Evolutionary conservation across 495 filamentous ascomycete genomes (phyloP).

Genomic region (Penicillium malachiteum): DNA sequence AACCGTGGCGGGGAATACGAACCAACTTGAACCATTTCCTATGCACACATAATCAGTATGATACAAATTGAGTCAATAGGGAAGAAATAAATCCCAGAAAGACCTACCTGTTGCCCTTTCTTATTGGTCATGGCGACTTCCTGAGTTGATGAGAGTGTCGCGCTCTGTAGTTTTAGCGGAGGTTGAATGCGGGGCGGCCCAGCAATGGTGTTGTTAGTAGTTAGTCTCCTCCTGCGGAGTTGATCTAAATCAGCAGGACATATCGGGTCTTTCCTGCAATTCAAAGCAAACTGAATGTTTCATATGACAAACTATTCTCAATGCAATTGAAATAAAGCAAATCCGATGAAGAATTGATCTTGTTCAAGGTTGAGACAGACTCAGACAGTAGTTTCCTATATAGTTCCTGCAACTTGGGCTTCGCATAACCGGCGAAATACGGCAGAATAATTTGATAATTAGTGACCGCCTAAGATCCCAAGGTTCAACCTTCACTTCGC

Average conservation of each 20-base stretch:
- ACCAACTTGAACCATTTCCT: constrained; percentile 99
- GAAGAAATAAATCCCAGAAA: background rate
- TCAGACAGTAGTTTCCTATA: too few relatives aligned
- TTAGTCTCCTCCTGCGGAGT: constrained; percentile 14
- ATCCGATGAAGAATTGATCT: background rate
- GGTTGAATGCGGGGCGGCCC: constrained; percentile 27
- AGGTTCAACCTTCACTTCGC: constrained; percentile 6
- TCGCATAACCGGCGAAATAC: background rate
- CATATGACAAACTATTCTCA: too few relatives aligned
- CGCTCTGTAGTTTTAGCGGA: constrained; percentile 3
- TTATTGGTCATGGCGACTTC: constrained; percentile 51
- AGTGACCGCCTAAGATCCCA: constrained; percentile 19
- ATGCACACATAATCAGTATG: constrained; percentile 20
- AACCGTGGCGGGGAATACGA: constrained; percentile 47
- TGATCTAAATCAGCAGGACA: constrained; percentile 9
- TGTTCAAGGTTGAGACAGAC: background rate
- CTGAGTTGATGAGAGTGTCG: background rate
- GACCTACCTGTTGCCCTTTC: constrained; percentile 72
- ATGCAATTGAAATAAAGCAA: background rate
- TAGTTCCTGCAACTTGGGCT: background rate
- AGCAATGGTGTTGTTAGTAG: constrained; percentile 12
- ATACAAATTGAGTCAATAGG: background rate
- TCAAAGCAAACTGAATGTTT: background rate
- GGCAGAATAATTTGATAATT: constrained; percentile 14
- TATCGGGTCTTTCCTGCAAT: background rate